These are phyloP conservation scores for Phlyctochytrium arcticum DNA, from an alignment of 192 early-diverging fungal species.

Conservation along the genomic window DNA sequence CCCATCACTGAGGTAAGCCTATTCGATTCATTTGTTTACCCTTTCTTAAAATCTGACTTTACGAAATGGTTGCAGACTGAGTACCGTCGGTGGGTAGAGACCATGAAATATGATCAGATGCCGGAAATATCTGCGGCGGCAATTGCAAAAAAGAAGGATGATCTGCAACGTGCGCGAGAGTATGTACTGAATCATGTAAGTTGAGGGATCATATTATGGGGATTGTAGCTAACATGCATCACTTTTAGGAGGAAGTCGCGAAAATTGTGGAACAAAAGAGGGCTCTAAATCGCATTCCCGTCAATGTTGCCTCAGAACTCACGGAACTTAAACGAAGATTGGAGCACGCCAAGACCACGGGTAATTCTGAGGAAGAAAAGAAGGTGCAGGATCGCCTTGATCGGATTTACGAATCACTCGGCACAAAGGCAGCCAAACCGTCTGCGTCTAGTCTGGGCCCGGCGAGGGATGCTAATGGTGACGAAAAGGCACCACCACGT, in stretches of 20 bases:
- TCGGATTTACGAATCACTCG: neutral
- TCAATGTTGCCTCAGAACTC: slow-evolving; percentile 4
- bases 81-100: slow-evolving; percentile 17
- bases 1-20: slow-evolving; percentile 7
- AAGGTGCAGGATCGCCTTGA: slow-evolving; percentile 1
- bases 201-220: no score
- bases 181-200: slow-evolving; percentile 11
- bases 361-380: neutral
- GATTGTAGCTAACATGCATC: no score
- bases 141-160: slow-evolving; percentile 1
- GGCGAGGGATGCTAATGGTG: neutral
- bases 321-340: slow-evolving; percentile 7
- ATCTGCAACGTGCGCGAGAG: slow-evolving; percentile 9
- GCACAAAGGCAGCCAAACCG: neutral
- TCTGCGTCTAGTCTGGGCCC: neutral
- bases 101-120: slow-evolving; percentile 8
- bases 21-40: no score
- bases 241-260: slow-evolving; percentile 16
- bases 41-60: no score
- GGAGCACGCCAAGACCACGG: slow-evolving; percentile 2
- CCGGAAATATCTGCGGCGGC: neutral
- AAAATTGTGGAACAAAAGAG: slow-evolving; percentile 12
- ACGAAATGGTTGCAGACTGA: slow-evolving; percentile 14
- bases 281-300: slow-evolving; percentile 8
- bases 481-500: neutral